Base-by-base conservation (phyloP, 148 eudicot genomes). In the Silene latifolia region DNA sequence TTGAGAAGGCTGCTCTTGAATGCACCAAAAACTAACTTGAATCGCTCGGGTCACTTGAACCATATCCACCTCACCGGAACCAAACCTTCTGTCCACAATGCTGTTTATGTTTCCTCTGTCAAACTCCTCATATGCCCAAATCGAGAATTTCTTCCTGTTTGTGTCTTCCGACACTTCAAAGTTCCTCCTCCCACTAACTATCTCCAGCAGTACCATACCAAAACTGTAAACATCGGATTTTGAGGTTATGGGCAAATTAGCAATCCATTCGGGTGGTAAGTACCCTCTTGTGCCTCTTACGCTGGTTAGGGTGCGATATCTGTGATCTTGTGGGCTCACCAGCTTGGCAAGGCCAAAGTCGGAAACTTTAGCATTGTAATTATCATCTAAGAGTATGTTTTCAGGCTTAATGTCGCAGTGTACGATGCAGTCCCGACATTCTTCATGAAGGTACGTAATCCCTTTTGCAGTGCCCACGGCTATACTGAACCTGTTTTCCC, bases 401-500 rank as follows among this genome's bases (percentile, higher is more conserved):
- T 91, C 98, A 1, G 98, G 98, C 70, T 93, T 93, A 39, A 93
- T 89, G 80, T 93, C 97, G 65, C 97, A 93, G 48, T 93, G 98
- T 11, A 91, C 81, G 15, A 93, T 93, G 64, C 98, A 91, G 67
- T 93, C 97, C n/a, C 93, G 77, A 51, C 98, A 93, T 75, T 93
- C 96, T 78, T 93, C 98, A 23, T 93, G 98, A 47, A 93, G 90
- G 80, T 93, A 93, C 0, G 98, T 83, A 32, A 93, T 80, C 65
- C 95, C 98, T 69, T 78, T 87, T 7, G 97, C 98, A 6, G 89
- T 88, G n/a, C 95, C 98, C 1, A 88, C 76, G 6, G 87, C 97
- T 23, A 93, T 85, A 29, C 77, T 85, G 67, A 87, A 93, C 73
- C 98, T 77, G 8, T 77, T 61, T 71, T 85, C 91, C 98, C 97